These are phyloP conservation scores for Rutidosis leptorrhynchoides DNA, from an alignment of 129 eudicot genomes.

Conservation along the genomic window DNA sequence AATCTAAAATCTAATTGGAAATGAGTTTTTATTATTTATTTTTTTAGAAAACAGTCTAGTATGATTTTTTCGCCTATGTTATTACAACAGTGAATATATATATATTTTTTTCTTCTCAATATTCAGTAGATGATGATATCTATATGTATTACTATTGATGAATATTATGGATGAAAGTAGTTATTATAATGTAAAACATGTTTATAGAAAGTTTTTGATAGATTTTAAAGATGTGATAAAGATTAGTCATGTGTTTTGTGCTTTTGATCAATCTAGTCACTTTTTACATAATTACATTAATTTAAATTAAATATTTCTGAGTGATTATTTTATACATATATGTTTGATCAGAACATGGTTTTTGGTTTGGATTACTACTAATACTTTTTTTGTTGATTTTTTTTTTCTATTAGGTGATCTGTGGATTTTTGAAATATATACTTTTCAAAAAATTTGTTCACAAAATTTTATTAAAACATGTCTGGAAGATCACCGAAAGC, in stretches of 20 bases:
- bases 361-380: conserved; percentile 10
- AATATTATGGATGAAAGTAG: neutral
- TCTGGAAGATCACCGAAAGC: conserved; percentile 39
- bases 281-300: neutral
- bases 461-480: conserved; percentile 26
- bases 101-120: neutral
- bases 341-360: neutral
- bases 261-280: conserved; percentile 22
- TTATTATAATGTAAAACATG: neutral
- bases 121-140: too few species aligned
- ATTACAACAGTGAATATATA: too few species aligned
- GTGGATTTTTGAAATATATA: conserved; percentile 21
- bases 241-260: conserved; percentile 29
- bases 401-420: conserved; percentile 24
- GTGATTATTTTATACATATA: neutral
- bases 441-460: conserved; percentile 3
- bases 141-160: neutral
- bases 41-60: too few species aligned
- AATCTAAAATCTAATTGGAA: too few species aligned
- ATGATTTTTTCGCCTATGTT: too few species aligned
- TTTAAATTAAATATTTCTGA: neutral
- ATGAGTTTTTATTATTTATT: too few species aligned
- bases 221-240: neutral
- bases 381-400: conserved; percentile 1
- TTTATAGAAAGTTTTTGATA: neutral